Evolutionary conservation across 148 eudicot species (phyloP).

Genomic region (Chenopodium formosanum): DNA sequence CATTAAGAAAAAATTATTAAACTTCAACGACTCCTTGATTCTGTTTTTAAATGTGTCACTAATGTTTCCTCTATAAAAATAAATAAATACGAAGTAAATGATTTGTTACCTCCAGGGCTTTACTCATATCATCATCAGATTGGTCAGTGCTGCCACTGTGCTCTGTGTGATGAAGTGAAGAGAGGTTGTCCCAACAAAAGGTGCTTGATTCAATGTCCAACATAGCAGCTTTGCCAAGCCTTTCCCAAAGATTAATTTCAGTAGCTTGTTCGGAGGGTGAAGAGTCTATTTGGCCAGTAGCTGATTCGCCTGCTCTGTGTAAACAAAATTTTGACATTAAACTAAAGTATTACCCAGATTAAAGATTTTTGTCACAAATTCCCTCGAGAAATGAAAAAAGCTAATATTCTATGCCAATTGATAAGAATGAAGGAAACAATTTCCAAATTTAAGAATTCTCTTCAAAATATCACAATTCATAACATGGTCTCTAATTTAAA

Average conservation of each 20-base stretch:
- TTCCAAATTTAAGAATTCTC: neutral
- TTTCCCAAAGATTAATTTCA: conserved; percentile 76
- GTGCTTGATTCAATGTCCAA: conserved; percentile 84
- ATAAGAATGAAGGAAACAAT: neutral
- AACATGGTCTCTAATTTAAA: neutral
- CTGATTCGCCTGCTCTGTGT: conserved; percentile 73
- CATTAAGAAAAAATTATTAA: neutral
- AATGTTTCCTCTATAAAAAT: neutral
- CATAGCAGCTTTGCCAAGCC: conserved; percentile 87
- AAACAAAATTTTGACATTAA: conserved; percentile 8
- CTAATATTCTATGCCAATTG: neutral
- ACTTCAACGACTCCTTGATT: neutral
- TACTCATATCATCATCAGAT: conserved; percentile 87
- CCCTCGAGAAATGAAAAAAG: neutral
- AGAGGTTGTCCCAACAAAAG: conserved; percentile 88
- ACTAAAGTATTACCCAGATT: neutral
- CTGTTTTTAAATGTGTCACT: neutral
- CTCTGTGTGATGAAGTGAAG: conserved; percentile 94
- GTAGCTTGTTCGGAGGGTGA: conserved; percentile 53
- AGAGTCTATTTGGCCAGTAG: conserved; percentile 34
- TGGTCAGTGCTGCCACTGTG: conserved; percentile 74
- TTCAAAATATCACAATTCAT: neutral
- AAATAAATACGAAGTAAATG: neutral
- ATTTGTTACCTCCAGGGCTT: conserved; percentile 73
- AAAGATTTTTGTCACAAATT: neutral